Evolutionary conservation across 2,329 filamentous ascomycete species (phyloP), one percentile per base, ranked within the genome.

Genomic region (Calonectria pauciramosa): DNA sequence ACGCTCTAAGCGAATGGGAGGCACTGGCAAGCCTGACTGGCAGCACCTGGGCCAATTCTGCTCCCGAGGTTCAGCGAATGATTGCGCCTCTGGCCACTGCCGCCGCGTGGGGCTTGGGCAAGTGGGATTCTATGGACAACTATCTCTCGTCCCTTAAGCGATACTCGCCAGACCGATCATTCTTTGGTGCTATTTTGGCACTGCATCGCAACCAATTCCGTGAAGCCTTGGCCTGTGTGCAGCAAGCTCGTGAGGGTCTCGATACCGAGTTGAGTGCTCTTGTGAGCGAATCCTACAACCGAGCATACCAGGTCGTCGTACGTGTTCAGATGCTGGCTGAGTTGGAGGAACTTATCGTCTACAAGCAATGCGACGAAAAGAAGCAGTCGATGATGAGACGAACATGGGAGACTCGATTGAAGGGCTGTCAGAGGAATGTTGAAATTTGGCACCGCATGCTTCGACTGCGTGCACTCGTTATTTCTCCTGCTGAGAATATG

Each of bases 371-470:
- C 75, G 95, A 98, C 79, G 92, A 92, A 13, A 94, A 94, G 81
- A 98, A 97, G 87, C 95, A 97, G 84, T 94, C 94, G 34, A 96
- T 95, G 1, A 96, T 99, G 93, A 93, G 96, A 49, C 91, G 93
- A 79, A 99, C 97, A 1, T 99, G 97, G 97, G 98, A 98, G 86
- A 97, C 94, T 80, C 94, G 97, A 80, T 89, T 99, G 34, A 95
- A 97, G 83, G 97, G 97, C 18, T 98, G 97, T 79, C 96, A 99
- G 84, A 94, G 97, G 72, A 98, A 99, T 80, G 96, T 98, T 26
- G 97, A 99, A 82, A 95, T 99, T 4, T 99, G 97, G 97, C 96
- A 98, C 83, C 93, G 97, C 74, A 99, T 99, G 95, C 92, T 99
- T 70, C 97, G 98, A 83, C 93, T 99, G 38, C 93, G 97, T 74